phyloP scores from a whole-genome alignment of 139 green algal species.

The Chlorella sp. region DNA sequence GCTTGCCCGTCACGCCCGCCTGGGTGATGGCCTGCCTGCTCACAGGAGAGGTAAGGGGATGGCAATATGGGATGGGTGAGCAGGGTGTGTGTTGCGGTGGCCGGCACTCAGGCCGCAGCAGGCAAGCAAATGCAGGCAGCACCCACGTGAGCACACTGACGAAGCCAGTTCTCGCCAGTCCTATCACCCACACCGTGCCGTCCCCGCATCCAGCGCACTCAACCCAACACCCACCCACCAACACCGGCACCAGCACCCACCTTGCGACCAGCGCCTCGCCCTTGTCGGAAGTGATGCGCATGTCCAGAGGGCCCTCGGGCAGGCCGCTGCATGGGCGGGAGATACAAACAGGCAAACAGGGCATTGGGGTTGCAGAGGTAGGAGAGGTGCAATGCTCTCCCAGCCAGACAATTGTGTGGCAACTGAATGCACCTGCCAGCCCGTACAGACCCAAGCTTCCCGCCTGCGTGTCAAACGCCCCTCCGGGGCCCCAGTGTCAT shows the following conservation, averaged over 20 bases:
- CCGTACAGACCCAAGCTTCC: too few species aligned
- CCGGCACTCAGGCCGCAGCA: too few species aligned
- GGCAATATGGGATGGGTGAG: not conserved
- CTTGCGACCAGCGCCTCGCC: constrained; percentile 14
- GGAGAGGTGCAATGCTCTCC: too few species aligned
- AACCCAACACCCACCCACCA: not conserved
- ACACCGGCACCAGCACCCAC: not conserved
- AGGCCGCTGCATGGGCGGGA: constrained; percentile 21
- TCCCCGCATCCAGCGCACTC: not conserved
- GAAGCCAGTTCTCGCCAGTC: too few species aligned
- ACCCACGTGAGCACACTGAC: too few species aligned
- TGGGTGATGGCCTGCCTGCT: constrained; percentile 9
- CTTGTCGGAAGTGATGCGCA: constrained; percentile 38
- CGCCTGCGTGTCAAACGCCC: too few species aligned
- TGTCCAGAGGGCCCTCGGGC: constrained; percentile 42
- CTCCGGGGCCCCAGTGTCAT: too few species aligned
- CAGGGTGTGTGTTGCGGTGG: not conserved
- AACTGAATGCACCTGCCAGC: too few species aligned
- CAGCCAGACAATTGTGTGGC: too few species aligned
- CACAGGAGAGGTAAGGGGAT: too few species aligned
- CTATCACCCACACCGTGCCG: not conserved
- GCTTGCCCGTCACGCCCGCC: not conserved
- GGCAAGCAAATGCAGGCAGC: not conserved
- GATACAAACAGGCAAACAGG: not conserved
- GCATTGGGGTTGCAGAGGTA: too few species aligned